Conservation (phyloP, 2,329 filamentous ascomycete species). For the Didymella pomorum region DNA sequence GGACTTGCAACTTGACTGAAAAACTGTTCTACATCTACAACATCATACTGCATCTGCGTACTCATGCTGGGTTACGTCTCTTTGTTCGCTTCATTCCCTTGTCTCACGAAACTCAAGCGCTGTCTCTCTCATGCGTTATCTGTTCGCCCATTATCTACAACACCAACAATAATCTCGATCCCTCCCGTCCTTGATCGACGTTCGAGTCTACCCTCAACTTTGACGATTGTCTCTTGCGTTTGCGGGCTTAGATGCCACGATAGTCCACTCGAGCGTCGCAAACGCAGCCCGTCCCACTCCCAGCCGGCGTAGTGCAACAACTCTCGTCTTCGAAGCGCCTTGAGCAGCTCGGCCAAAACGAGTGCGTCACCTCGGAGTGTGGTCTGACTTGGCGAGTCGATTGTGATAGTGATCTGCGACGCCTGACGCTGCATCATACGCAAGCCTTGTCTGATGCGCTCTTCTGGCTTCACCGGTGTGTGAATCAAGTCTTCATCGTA, state of each 20-base stretch:
- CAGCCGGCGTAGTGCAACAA: background rate
- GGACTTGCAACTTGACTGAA: background rate
- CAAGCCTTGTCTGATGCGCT: background rate
- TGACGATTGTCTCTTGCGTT: background rate
- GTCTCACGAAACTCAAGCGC: background rate
- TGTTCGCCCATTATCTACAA: background rate
- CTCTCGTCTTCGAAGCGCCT: background rate
- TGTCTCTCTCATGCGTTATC: background rate
- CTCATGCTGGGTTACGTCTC: background rate
- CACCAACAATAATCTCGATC: background rate
- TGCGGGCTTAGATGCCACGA: slow-evolving; percentile 1
- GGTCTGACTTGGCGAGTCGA: background rate
- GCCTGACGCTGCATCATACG: background rate
- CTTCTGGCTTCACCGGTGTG: background rate
- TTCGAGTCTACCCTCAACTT: background rate
- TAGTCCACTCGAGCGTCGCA: background rate
- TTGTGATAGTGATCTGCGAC: background rate
- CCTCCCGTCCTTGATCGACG: background rate
- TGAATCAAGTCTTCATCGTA: background rate
- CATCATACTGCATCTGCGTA: too few relatives aligned
- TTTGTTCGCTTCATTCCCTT: background rate
- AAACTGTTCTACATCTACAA: background rate
- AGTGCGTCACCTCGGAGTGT: background rate
- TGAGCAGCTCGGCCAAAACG: background rate
- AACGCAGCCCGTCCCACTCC: slow-evolving; percentile 9